Conservation (phyloP, 208 protist species). For the Vickermania spadyakhi region DNA sequence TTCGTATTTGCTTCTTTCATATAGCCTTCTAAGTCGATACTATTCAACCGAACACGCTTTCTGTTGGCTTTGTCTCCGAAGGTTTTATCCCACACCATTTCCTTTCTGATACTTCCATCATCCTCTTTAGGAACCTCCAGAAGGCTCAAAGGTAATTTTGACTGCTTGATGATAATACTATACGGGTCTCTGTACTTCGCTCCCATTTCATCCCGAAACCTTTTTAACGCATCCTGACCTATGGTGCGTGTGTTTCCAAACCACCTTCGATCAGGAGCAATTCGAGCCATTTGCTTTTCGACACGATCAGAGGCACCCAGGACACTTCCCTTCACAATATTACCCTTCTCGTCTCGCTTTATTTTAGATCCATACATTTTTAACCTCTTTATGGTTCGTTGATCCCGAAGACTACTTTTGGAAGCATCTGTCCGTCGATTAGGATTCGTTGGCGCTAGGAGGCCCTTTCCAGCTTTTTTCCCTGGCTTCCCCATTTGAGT, state of each 20-base stretch:
- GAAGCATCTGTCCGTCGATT: slow-evolving; percentile 65
- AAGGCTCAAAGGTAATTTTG: slow-evolving; percentile 96
- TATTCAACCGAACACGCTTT: slow-evolving; percentile 78
- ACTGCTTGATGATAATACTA: slow-evolving; percentile 94
- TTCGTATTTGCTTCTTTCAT: slow-evolving; percentile 34
- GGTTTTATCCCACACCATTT: slow-evolving; percentile 93
- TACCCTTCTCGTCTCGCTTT: slow-evolving; percentile 84
- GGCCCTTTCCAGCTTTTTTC: slow-evolving; percentile 82
- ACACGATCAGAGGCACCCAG: slow-evolving; percentile 78
- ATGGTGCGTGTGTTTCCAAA: slow-evolving; percentile 97
- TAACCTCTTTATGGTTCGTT: slow-evolving; percentile 78
- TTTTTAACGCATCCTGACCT: slow-evolving; percentile 93
- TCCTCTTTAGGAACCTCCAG: slow-evolving; percentile 81
- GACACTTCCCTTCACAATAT: slow-evolving; percentile 89
- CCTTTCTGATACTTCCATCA: slow-evolving; percentile 86
- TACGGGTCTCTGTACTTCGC: slow-evolving; percentile 96
- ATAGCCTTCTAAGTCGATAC: slow-evolving; percentile 43
- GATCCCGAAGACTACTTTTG: slow-evolving; percentile 76
- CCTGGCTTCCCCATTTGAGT: slow-evolving; percentile 78
- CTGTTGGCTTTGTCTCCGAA: slow-evolving; percentile 94
- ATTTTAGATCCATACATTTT: slow-evolving; percentile 89
- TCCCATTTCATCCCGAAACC: slow-evolving; percentile 95
- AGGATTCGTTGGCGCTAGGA: slow-evolving; percentile 82
- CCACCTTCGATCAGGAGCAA: slow-evolving; percentile 94
- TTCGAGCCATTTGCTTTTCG: slow-evolving; percentile 84